Percentiles rank a stretch among this genome's conserved stretches.
phyloP scores from a whole-genome alignment of 1,284 basidiomycete genomes.

The Pterulicium gracile region DNA sequence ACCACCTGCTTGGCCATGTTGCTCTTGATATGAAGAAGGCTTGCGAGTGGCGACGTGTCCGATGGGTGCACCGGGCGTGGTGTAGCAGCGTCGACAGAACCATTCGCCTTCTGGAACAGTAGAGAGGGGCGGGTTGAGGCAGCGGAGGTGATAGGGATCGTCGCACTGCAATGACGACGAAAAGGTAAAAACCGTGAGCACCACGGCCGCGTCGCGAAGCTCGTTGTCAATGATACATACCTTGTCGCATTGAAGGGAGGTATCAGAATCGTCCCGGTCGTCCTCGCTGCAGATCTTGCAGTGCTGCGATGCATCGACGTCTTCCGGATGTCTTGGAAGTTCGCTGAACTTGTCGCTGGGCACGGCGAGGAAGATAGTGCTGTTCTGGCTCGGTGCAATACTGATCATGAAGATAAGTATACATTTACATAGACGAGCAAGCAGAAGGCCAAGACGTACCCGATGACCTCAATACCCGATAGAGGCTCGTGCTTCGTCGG shows the following conservation, averaged over 20 bases:
- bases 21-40: background rate
- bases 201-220: background rate
- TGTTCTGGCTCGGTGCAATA: constrained; percentile 78
- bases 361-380: constrained; percentile 69
- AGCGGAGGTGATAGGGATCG: constrained; percentile 76
- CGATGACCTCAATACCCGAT: constrained; percentile 65
- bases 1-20: background rate
- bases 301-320: constrained; percentile 54
- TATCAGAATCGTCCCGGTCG: constrained; percentile 47
- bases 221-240: constrained; percentile 25
- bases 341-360: constrained; percentile 64
- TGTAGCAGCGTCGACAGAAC: constrained; percentile 72
- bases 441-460: constrained; percentile 32
- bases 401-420: constrained; percentile 24
- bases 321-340: constrained; percentile 62
- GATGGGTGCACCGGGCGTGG: background rate
- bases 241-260: constrained; percentile 80
- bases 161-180: constrained; percentile 55
- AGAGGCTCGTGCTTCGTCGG: constrained; percentile 68
- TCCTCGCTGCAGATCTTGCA: constrained; percentile 71
- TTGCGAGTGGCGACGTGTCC: background rate
- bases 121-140: constrained; percentile 68
- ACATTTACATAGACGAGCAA: background rate
- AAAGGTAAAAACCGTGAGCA: background rate
- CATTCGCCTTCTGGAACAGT: constrained; percentile 84